phyloP scores from a whole-genome alignment of 2,329 filamentous ascomycete species.

The Sporothrix curviconia region DNA sequence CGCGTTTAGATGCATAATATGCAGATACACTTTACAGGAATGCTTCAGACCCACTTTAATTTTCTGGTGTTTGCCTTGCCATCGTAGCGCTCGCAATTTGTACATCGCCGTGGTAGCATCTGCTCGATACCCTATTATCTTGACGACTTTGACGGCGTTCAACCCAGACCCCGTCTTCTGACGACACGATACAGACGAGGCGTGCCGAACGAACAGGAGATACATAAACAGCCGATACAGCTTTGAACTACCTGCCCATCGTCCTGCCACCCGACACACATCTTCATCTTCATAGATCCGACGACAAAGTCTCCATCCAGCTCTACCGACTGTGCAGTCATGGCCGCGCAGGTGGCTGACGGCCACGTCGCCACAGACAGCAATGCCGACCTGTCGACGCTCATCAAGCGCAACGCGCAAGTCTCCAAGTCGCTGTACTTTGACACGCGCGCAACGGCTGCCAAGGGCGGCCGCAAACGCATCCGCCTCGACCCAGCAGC shows the following conservation, averaged over 20 bases:
- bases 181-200: too few relatives aligned
- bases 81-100: not conserved
- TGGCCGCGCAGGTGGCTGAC: conserved; percentile 26
- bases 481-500: conserved; percentile 33
- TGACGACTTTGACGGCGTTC: too few relatives aligned
- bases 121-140: not conserved
- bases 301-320: too few relatives aligned
- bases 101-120: not conserved
- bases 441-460: conserved; percentile 17
- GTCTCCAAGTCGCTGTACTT: conserved; percentile 35
- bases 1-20: not conserved
- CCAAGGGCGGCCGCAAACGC: conserved; percentile 24
- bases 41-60: not conserved
- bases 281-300: too few relatives aligned
- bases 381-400: conserved; percentile 28
- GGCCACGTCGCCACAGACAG: conserved; percentile 19
- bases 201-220: too few relatives aligned
- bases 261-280: too few relatives aligned
- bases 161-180: not conserved
- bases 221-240: too few relatives aligned
- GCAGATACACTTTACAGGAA: not conserved
- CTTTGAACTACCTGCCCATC: too few relatives aligned
- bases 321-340: too few relatives aligned
- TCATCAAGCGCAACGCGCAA: conserved; percentile 37
- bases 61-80: conserved; percentile 3